Percentiles rank a stretch among this genome's conserved stretches.
Conservation (phyloP, 305 asterid genomes). For the Solanum aculeatissimum region DNA sequence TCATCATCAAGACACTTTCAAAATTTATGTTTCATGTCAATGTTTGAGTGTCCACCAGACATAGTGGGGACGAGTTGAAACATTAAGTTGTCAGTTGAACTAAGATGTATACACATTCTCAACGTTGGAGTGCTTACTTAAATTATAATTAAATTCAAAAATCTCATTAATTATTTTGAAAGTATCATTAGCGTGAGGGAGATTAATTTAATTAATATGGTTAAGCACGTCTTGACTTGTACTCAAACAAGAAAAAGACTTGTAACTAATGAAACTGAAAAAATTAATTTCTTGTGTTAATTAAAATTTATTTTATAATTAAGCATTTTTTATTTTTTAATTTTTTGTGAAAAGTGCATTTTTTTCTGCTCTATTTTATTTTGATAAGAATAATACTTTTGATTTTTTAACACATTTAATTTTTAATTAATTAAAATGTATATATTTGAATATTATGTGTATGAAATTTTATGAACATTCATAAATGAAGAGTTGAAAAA, state of each 20-base stretch:
- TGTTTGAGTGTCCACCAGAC: fast-evolving
- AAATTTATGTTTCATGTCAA: too few species aligned
- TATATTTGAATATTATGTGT: neutral
- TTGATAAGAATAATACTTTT: neutral
- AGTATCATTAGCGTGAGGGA: neutral
- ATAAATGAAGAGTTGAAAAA: neutral
- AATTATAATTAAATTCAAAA: neutral
- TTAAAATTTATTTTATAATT: neutral
- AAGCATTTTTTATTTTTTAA: too few species aligned
- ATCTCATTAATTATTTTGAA: neutral
- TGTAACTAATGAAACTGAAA: neutral
- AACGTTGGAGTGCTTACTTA: too few species aligned
- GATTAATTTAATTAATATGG: neutral
- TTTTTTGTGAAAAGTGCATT: neutral
- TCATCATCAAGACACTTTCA: neutral
- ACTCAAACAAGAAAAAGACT: neutral
- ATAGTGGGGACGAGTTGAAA: fast-evolving
- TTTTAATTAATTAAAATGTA: neutral
- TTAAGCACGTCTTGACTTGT: neutral
- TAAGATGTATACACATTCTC: too few species aligned
- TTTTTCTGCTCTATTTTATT: neutral
- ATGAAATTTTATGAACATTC: neutral
- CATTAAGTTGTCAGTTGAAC: too few species aligned
- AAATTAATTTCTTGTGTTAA: neutral
- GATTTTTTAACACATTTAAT: neutral